Evolutionary conservation across 805 yeast genomes (phyloP).

Genomic region (Spathaspora passalidarum): DNA sequence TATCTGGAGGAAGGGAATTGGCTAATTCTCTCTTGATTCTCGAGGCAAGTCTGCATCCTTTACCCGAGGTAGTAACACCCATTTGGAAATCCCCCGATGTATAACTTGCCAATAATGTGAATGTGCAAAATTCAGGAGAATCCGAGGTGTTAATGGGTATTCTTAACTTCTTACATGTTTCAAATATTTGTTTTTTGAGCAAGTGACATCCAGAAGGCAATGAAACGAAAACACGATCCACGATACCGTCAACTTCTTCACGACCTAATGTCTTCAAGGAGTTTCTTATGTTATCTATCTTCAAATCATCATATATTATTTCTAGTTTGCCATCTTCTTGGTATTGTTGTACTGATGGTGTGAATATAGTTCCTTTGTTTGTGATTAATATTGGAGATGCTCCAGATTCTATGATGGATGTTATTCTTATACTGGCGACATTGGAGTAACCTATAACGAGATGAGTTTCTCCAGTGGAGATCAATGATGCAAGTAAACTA

Average conservation of each 20-base stretch:
- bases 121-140: slow-evolving; percentile 67
- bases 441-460: slow-evolving; percentile 54
- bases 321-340: slow-evolving; percentile 23
- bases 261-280: slow-evolving; percentile 63
- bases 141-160: slow-evolving; percentile 84
- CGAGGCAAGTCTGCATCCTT: slow-evolving; percentile 84
- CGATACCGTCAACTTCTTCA: slow-evolving; percentile 54
- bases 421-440: slow-evolving; percentile 47
- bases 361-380: slow-evolving; percentile 22
- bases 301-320: slow-evolving; percentile 14
- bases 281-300: background rate
- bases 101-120: slow-evolving; percentile 71
- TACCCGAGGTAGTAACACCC: slow-evolving; percentile 82
- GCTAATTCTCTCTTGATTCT: slow-evolving; percentile 75
- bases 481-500: slow-evolving; percentile 36
- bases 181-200: slow-evolving; percentile 41
- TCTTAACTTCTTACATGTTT: slow-evolving; percentile 55
- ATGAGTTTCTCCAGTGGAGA: slow-evolving; percentile 51
- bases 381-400: slow-evolving; percentile 53
- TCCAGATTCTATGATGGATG: slow-evolving; percentile 48
- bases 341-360: slow-evolving; percentile 21
- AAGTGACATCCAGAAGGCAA: slow-evolving; percentile 25
- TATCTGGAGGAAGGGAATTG: slow-evolving; percentile 60
- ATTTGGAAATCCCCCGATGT: slow-evolving; percentile 72
- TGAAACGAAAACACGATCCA: slow-evolving; percentile 75